Conservation (phyloP, 768 basidiomycete genomes). For the Boletus rex-veris region DNA sequence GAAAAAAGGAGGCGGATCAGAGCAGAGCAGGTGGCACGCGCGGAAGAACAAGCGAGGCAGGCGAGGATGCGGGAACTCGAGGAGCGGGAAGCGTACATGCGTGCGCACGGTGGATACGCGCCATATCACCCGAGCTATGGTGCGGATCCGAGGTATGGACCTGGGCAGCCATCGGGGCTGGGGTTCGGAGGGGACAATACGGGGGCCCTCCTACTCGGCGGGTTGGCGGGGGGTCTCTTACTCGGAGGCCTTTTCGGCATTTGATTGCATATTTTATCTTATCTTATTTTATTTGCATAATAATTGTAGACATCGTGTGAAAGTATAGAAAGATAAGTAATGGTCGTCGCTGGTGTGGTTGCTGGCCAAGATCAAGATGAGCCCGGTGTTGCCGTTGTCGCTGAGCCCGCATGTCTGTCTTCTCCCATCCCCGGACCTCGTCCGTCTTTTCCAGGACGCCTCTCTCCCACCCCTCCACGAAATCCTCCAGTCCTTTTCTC, state of each 20-base stretch:
- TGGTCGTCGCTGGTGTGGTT: too few relatives aligned
- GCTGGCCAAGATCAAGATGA: slow-evolving; percentile 31
- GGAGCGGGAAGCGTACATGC: slow-evolving; percentile 36
- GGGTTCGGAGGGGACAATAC: slow-evolving; percentile 4
- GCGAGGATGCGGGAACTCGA: slow-evolving; percentile 19
- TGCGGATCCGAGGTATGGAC: not conserved
- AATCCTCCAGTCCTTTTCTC: slow-evolving; percentile 82
- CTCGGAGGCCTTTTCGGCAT: slow-evolving; percentile 43
- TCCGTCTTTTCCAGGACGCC: slow-evolving; percentile 51
- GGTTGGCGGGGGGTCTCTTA: slow-evolving; percentile 48
- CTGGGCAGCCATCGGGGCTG: not conserved
- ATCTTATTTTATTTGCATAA: slow-evolving; percentile 7
- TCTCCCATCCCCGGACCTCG: slow-evolving; percentile 66
- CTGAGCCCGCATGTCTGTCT: slow-evolving; percentile 81
- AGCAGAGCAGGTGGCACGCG: slow-evolving; percentile 29
- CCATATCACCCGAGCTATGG: slow-evolving; percentile 26
- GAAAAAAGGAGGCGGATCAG: slow-evolving; percentile 39
- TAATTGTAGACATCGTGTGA: not conserved
- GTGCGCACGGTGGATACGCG: slow-evolving; percentile 32
- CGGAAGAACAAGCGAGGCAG: slow-evolving; percentile 17
- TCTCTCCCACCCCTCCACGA: slow-evolving; percentile 67
- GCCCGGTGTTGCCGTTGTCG: slow-evolving; percentile 61
- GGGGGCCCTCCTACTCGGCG: slow-evolving; percentile 34
- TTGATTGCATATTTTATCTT: slow-evolving; percentile 19
- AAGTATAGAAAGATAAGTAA: not conserved